Evolutionary conservation across 2,329 filamentous ascomycete genomes (phyloP).

Genomic region (Arthrinium phaeospermum): DNA sequence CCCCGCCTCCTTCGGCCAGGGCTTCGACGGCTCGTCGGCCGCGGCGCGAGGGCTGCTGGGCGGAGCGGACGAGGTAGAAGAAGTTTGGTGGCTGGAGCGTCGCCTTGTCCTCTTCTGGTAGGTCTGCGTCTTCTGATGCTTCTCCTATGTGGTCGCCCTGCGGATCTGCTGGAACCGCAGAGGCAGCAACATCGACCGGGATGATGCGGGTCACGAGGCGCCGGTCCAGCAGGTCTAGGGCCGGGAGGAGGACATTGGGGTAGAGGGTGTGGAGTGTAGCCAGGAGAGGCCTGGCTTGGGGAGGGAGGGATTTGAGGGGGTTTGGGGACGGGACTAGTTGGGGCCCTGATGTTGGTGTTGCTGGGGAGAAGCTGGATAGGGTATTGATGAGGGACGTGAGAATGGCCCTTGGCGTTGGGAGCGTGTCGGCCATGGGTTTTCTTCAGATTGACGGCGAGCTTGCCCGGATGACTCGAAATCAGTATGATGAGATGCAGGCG

Average conservation of each 20-base stretch:
- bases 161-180: slow-evolving; percentile 11
- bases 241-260: slow-evolving; percentile 79
- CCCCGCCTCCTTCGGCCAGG: slow-evolving; percentile 21
- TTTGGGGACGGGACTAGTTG: slow-evolving; percentile 31
- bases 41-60: slow-evolving; percentile 43
- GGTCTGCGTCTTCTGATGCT: accelerated
- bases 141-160: background rate
- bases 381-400: slow-evolving; percentile 56
- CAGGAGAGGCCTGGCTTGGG: slow-evolving; percentile 61
- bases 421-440: slow-evolving; percentile 30
- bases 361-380: slow-evolving; percentile 41
- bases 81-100: slow-evolving; percentile 19
- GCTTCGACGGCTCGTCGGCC: slow-evolving; percentile 29
- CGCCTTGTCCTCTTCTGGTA: background rate
- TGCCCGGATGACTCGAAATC: no score
- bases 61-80: slow-evolving; percentile 71
- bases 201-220: slow-evolving; percentile 67
- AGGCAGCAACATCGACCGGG: slow-evolving; percentile 20
- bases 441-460: background rate
- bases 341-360: slow-evolving; percentile 22
- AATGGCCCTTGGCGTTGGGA: slow-evolving; percentile 49
- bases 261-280: slow-evolving; percentile 86
- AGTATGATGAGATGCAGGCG: background rate
- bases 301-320: slow-evolving; percentile 43
- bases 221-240: slow-evolving; percentile 86